Evolutionary conservation across 2,329 filamentous ascomycete species (phyloP).

Genomic region (Harringtonia aguacate): DNA sequence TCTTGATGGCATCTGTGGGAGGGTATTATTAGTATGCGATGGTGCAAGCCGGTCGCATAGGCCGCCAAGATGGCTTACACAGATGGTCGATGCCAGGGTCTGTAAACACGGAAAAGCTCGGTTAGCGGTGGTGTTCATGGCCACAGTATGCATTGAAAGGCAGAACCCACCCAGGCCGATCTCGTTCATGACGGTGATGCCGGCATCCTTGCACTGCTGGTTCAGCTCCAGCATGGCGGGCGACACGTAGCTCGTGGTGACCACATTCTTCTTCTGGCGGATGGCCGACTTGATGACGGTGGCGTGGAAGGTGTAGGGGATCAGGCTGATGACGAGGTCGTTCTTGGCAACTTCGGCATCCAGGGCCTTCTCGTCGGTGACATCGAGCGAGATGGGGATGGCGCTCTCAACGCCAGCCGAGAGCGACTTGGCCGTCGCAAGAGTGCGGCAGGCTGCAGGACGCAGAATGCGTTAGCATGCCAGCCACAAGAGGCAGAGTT

Average conservation of each 20-base stretch:
- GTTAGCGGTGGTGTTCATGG: too few species aligned
- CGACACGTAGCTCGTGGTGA: slow-evolving; percentile 89
- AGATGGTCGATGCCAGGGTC: slow-evolving; percentile 65
- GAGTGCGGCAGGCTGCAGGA: slow-evolving; percentile 65
- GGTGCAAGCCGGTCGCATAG: too few species aligned
- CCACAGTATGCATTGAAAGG: too few species aligned
- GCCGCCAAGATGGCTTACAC: too few species aligned
- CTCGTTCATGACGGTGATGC: slow-evolving; percentile 97
- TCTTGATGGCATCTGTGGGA: slow-evolving; percentile 66
- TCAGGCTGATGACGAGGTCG: slow-evolving; percentile 70
- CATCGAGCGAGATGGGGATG: slow-evolving; percentile 72
- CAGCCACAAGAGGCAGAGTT: too few species aligned
- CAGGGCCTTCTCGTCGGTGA: slow-evolving; percentile 63
- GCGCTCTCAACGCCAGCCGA: slow-evolving; percentile 62
- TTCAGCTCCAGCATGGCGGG: slow-evolving; percentile 89
- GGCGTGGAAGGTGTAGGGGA: slow-evolving; percentile 86
- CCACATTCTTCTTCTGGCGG: slow-evolving; percentile 87
- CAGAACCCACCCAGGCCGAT: slow-evolving; percentile 48
- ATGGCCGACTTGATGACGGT: slow-evolving; percentile 90
- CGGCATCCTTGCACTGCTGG: slow-evolving; percentile 70
- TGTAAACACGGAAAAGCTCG: slow-evolving; percentile 14
- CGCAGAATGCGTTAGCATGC: not conserved
- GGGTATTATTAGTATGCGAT: not conserved
- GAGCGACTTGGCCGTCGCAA: slow-evolving; percentile 67
- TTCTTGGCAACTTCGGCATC: slow-evolving; percentile 72